Conservation (phyloP, 495 filamentous ascomycete genomes). For the Penicillium cosmopolitanum region DNA sequence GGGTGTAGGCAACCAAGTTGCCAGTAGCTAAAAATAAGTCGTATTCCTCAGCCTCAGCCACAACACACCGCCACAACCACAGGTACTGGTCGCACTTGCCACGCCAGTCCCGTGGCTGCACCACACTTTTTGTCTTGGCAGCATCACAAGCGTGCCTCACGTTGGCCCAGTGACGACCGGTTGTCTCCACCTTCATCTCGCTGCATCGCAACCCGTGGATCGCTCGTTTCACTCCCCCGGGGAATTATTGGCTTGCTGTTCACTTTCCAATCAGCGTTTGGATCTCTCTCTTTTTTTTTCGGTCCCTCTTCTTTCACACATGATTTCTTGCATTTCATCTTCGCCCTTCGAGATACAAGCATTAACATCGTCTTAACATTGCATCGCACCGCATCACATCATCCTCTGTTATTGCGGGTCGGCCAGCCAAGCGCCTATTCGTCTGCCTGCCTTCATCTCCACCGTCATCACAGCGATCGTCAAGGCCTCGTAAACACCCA, state of each 20-base stretch:
- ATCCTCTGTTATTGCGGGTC: slow-evolving; percentile 25
- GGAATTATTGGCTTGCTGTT: background rate
- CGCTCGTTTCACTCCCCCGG: slow-evolving; percentile 8
- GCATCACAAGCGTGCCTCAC: slow-evolving; percentile 13
- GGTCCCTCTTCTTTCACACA: background rate
- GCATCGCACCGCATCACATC: background rate
- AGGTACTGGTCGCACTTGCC: slow-evolving; percentile 9
- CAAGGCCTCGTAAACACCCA: slow-evolving; percentile 32
- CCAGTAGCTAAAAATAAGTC: background rate
- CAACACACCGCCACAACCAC: slow-evolving; percentile 21
- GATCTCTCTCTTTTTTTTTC: background rate
- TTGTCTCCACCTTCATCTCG: slow-evolving; percentile 13
- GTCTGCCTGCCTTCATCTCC: slow-evolving; percentile 21
- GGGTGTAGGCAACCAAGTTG: slow-evolving; percentile 6
- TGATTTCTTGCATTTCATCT: background rate
- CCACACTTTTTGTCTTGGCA: background rate
- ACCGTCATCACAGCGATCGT: slow-evolving; percentile 29
- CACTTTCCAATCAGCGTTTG: too few relatives aligned
- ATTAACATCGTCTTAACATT: background rate
- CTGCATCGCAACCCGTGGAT: slow-evolving; percentile 21
- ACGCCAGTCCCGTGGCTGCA: slow-evolving; percentile 7
- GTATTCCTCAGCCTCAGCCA: background rate
- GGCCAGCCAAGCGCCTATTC: slow-evolving; percentile 25
- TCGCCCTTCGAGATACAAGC: background rate
- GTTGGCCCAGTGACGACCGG: slow-evolving; percentile 44